Evolutionary conservation across 352 stramenopile species (phyloP), one percentile per base, ranked within the genome.

Genomic region (Plasmopara muralis): DNA sequence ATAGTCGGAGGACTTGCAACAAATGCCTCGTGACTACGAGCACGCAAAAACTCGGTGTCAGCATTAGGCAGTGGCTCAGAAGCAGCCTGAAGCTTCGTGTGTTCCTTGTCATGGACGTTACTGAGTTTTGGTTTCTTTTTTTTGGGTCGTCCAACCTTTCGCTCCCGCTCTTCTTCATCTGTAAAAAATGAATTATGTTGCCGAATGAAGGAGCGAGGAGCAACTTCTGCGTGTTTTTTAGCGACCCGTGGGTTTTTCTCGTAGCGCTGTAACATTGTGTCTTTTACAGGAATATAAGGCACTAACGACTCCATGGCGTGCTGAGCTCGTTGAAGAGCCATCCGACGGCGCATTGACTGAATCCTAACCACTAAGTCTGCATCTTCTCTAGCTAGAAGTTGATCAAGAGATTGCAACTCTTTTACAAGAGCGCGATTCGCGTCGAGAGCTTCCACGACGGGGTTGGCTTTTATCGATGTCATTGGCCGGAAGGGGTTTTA

Each of bases 21-120:
- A 39, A 89, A 87, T 4, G 74, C 68, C 38, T 86, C 71, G 55
- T 89, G 74, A 47, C 70, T 80, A 12, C 80, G 65, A 41, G 60
- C 15, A 5, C 70, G 73, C 48, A 89, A 56, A 33, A 68, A 68
- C 25, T 66, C 38, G 30, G 77, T 82, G 47, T 89, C 79, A 0
- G 39, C 47, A 55, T 89, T 89, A 12, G 62, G 53, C 1, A 61
- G 41, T 5, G 77, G 75, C 49, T 89, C 77, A 2, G 50, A 54
- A 2, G 69, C 43, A 12, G 10, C 13, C 29, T 20, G 28, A 4
- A 67, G 50, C 3, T 16, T 30, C 13, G 13, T 33, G 5, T 49
- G 35, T 9, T 60, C 55, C 31, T 45, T 13, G 25, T 52, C 33
- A 16, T 57, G 16, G 1, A 16, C 43, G n/a, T 57, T 10, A 42